phyloP scores from a whole-genome alignment of 2,329 filamentous ascomycete genomes.

The Penicillium italicum region DNA sequence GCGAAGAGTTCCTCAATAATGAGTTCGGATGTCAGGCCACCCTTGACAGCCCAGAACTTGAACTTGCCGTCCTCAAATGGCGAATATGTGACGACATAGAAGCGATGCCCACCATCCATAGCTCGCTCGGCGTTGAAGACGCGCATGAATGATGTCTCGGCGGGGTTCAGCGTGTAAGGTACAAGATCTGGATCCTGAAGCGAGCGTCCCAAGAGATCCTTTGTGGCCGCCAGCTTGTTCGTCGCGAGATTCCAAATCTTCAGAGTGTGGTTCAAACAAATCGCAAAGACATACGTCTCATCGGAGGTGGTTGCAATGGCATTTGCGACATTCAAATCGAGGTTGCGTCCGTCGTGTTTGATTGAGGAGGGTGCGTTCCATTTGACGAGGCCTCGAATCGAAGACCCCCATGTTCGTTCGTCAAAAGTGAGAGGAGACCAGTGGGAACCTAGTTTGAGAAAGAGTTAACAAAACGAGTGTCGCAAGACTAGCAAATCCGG shows the following conservation, averaged over 20 bases:
- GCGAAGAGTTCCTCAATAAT: constrained; percentile 70
- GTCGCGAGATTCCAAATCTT: constrained; percentile 85
- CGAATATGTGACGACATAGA: constrained; percentile 76
- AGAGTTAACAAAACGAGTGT: constrained; percentile 14
- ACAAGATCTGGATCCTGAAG: constrained; percentile 64
- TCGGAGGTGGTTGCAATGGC: constrained; percentile 46
- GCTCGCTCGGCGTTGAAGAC: constrained; percentile 59
- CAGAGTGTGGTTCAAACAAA: constrained; percentile 84
- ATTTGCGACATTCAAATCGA: constrained; percentile 45
- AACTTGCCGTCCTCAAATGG: constrained; percentile 85
- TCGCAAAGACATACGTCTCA: constrained; percentile 62
- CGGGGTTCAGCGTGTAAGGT: constrained; percentile 75
- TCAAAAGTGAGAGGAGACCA: constrained; percentile 49
- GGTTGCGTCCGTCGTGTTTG: constrained; percentile 39
- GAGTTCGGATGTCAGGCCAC: constrained; percentile 55
- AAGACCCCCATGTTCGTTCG: constrained; percentile 49
- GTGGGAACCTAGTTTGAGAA: constrained; percentile 32
- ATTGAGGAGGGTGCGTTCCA: constrained; percentile 45
- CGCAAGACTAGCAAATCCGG: neutral
- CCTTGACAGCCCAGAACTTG: constrained; percentile 82
- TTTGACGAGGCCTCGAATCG: constrained; percentile 46
- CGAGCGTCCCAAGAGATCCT: constrained; percentile 70
- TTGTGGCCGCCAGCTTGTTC: constrained; percentile 70
- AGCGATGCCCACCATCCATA: constrained; percentile 47
- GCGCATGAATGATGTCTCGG: constrained; percentile 71